A percentile compares a stretch with the other conserved stretches of the same genome.
phyloP scores from a whole-genome alignment of 371 early-diverging fungal genomes.

The Paraphysoderma sedebokerense region DNA sequence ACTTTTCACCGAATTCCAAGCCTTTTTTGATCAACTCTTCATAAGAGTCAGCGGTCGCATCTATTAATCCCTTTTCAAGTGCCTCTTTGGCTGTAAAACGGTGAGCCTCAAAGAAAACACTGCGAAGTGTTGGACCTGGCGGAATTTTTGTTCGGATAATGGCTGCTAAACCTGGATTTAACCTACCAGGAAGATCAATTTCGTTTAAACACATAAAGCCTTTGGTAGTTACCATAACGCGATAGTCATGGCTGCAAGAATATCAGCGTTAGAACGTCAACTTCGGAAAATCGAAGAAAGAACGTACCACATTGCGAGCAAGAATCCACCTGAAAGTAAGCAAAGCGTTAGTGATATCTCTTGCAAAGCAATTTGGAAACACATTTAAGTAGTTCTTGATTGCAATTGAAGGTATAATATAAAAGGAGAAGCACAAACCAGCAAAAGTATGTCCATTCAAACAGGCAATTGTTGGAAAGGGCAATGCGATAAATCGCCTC shows the following conservation, averaged over 20 bases:
- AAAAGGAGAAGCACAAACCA: no score
- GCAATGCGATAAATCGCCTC: constrained; percentile 3
- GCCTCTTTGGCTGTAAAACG: neutral
- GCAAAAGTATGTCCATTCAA: no score
- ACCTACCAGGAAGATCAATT: constrained; percentile 7
- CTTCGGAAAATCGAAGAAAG: neutral
- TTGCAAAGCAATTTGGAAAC: neutral
- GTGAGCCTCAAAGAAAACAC: neutral
- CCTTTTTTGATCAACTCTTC: no score
- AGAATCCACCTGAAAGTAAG: constrained; percentile 8
- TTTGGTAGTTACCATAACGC: constrained; percentile 7
- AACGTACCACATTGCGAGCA: constrained; percentile 6
- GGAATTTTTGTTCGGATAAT: constrained; percentile 4
- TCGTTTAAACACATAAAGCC: constrained; percentile 12
- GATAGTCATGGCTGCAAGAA: constrained; percentile 8
- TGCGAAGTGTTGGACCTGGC: neutral
- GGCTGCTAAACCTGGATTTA: constrained; percentile 7
- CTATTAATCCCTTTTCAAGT: neutral
- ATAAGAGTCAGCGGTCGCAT: neutral
- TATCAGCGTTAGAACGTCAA: neutral
- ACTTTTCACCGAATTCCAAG: neutral
- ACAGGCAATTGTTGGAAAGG: constrained; percentile 8
- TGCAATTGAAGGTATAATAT: no score
- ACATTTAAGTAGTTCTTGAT: neutral
- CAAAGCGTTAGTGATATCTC: constrained; percentile 1